Base-by-base conservation (phyloP, 768 basidiomycete genomes). In the Kwoniella botswanensis region DNA sequence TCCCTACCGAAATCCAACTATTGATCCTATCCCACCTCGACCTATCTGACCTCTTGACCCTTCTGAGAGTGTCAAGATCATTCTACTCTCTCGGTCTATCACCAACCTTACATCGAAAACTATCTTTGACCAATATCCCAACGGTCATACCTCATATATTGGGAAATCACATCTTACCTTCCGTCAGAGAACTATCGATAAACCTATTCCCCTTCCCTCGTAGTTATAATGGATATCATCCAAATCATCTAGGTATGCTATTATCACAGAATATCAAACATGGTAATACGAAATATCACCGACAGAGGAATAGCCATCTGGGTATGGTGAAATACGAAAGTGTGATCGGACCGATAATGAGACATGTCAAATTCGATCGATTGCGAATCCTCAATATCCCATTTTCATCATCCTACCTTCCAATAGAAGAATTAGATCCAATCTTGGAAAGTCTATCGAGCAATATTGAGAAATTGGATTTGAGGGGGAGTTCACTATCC, bases 1-100 rank as follows among this genome's bases (percentile, higher is more conserved):
- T 80, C 7, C 79, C 79, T 1, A 71, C 77, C 52, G 79, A 80
- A 26, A 17, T 80, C 5, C 26, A 63, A n/a, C 42, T 80, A 0
- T 43, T 50, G 24, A 63, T 78, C 13, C 60, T 80, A 21, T 66
- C 56, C 4, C 66, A 64, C 44, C 68, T 80, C 3, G 70, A 70
- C 3, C 63, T 65, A 57, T 62, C 73, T 17, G 70, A 76, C 18
- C 55, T 80, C 12, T 66, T 80, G 1, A 12, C 60, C 2, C 41
- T 76, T 0, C 67, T 71, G 12, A 57, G 26, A 18, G 71, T 74
- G 2, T 67, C 55, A 24, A 46, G 6, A 3, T 54, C 65, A 21
- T 70, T 73, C 6, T 12, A 60, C 12, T 13, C 35, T 3, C 57
- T 80, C 2, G 64, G 65, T 3, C 62, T 75, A 2, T 57, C 73